Percentiles rank a stretch among this genome's conserved stretches.
Evolutionary conservation across 148 eudicot genomes (phyloP).

Genomic region (Camellia lanceoleosa): DNA sequence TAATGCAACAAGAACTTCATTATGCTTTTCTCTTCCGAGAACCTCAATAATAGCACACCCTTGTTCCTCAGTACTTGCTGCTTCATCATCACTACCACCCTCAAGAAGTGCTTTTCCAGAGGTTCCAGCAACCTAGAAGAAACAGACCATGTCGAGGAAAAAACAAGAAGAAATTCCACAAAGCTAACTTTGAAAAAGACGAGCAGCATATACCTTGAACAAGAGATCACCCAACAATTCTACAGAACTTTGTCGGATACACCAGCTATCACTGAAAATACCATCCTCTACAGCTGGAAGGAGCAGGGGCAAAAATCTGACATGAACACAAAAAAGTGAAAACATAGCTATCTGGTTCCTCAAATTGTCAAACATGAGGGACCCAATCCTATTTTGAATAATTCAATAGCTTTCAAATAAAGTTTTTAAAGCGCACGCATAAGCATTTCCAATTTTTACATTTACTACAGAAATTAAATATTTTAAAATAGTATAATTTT

Average conservation of each 20-base stretch:
- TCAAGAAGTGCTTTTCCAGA: constrained; percentile 98
- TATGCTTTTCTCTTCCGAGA: constrained; percentile 91
- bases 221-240: constrained; percentile 90
- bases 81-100: constrained; percentile 99
- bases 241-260: constrained; percentile 96
- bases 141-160: neutral
- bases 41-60: constrained; percentile 97
- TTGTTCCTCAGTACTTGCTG: constrained; percentile 98
- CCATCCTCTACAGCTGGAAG: constrained; percentile 99
- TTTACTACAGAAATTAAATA: too few relatives aligned
- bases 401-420: neutral
- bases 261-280: constrained; percentile 96
- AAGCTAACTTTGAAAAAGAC: constrained; percentile 7
- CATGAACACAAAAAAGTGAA: neutral
- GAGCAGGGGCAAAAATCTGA: constrained; percentile 86
- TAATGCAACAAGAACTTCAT: constrained; percentile 92
- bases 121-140: constrained; percentile 88
- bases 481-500: too few relatives aligned
- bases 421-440: too few relatives aligned
- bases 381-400: too few relatives aligned
- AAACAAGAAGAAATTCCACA: constrained; percentile 6
- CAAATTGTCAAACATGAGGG: neutral
- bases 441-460: too few relatives aligned
- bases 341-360: neutral
- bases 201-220: constrained; percentile 62